These are phyloP conservation scores for Poa pratensis DNA, from an alignment of 176 grass and related monocot species.

Conservation along the genomic window DNA sequence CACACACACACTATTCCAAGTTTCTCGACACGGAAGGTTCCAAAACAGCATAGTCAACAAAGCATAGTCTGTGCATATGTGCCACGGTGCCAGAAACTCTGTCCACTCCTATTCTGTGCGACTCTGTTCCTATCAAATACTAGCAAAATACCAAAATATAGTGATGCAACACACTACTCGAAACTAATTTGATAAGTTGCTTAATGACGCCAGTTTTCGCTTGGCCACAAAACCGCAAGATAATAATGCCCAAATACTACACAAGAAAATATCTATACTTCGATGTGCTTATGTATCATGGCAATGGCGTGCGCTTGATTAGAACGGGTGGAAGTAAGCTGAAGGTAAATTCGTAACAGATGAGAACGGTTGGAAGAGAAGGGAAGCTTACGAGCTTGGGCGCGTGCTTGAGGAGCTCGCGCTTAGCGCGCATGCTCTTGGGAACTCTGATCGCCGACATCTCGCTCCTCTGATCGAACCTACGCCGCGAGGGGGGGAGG, in stretches of 20 bases:
- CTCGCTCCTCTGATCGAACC: slow-evolving; percentile 10
- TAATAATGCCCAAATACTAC: not conserved
- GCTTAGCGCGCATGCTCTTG: slow-evolving; percentile 60
- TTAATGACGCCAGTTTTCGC: not conserved
- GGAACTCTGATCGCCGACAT: slow-evolving; percentile 75
- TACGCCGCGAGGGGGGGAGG: not conserved
- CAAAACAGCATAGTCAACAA: not conserved
- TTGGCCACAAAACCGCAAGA: not conserved
- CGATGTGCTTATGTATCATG: not conserved
- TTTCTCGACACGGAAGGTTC: not conserved
- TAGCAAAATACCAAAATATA: not conserved
- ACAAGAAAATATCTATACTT: not conserved
- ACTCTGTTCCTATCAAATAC: not conserved
- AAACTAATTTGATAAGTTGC: not conserved
- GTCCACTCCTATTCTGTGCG: not conserved
- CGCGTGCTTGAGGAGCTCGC: slow-evolving; percentile 75
- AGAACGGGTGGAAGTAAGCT: not conserved
- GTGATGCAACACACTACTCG: not conserved
- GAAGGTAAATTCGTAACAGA: not conserved
- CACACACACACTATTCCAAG: not conserved
- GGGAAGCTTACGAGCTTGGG: slow-evolving; percentile 71
- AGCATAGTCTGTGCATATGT: not conserved
- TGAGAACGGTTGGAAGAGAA: not conserved
- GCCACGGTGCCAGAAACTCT: not conserved
- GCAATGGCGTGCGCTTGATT: not conserved